Evolutionary conservation across 345 rosid genomes (phyloP), one percentile per base, ranked within the genome.

Genomic region (Camelina hispida): DNA sequence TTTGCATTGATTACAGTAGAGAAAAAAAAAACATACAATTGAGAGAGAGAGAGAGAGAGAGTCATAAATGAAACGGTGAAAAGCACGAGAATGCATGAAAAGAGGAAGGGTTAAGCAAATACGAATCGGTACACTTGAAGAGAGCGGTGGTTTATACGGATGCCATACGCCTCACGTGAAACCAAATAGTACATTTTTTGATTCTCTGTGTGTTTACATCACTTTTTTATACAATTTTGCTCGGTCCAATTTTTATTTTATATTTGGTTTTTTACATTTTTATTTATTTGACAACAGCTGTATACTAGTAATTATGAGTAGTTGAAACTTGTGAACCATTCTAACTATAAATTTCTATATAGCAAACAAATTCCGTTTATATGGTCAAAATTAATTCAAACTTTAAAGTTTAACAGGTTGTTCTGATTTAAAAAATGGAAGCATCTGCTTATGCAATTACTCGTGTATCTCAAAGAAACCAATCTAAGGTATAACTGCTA

Each of bases 151-250:
- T 75, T 66, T 28, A 66, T 66, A 74, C 78, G 42, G 66, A 47
- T 66, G 59, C 72, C 77, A 75, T 75, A 68, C 68, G 62, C 38
- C 53, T 68, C 79, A 60, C 68, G 79, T 75, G 79, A 75, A 59
- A 1, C 0, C 13, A 37, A 9, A 32, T 2, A n/a, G n/a, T n/a
- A 32, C 14, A 52, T 10, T 8, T 34, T 34, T 34, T 11, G 11
- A 75, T 59, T 51, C 37, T 59, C 34, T 59, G 6, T 69, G 9
- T n/a, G n/a, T n/a, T 34, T 68, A 23, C 52, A 54, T 58, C 78
- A 74, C 61, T 42, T 57, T 57, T 66, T 38, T 34, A 6, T 46
- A 55, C 59, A 22, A 23, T 16, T 35, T 66, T 47, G 53, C 65
- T 73, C 58, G 58, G 65, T 64, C 70, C 70, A 55, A 48, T 1